These are phyloP conservation scores for Talaromyces adpressus DNA, from an alignment of 495 filamentous ascomycete genomes.

Conservation along the genomic window DNA sequence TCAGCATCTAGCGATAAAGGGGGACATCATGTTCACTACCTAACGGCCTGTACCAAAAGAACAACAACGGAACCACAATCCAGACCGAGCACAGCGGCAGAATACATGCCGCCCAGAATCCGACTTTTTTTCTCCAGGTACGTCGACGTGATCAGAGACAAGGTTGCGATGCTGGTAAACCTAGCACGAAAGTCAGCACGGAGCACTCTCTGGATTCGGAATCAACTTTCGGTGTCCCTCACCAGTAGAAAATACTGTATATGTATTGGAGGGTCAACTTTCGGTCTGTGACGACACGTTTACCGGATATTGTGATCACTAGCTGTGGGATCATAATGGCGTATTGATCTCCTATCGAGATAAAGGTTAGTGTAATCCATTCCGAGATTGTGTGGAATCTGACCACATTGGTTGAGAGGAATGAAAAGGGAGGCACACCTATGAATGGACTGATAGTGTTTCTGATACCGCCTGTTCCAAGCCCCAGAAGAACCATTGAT, in stretches of 20 bases:
- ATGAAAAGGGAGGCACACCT: not conserved
- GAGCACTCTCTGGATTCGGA: too few relatives aligned
- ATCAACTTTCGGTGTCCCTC: slow-evolving; percentile 27
- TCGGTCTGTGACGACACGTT: slow-evolving; percentile 52
- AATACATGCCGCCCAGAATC: slow-evolving; percentile 42
- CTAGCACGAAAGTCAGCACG: slow-evolving; percentile 18
- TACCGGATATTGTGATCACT: slow-evolving; percentile 35
- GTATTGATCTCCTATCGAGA: slow-evolving; percentile 48
- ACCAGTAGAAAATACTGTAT: slow-evolving; percentile 60
- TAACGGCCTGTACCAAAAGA: slow-evolving; percentile 17
- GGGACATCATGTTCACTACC: slow-evolving; percentile 8
- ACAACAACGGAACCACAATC: slow-evolving; percentile 23
- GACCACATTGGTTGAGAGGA: not conserved
- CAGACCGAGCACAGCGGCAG: slow-evolving; percentile 26
- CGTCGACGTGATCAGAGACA: slow-evolving; percentile 37
- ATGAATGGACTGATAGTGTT: not conserved
- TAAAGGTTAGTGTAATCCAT: not conserved
- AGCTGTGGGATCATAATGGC: slow-evolving; percentile 38
- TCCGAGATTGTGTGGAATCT: not conserved
- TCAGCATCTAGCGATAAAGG: too few relatives aligned
- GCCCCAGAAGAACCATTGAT: not conserved
- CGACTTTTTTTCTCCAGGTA: slow-evolving; percentile 36
- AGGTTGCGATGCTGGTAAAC: slow-evolving; percentile 28
- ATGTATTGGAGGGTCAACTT: slow-evolving; percentile 54
- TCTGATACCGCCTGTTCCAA: not conserved